These are phyloP conservation scores for Aspergillus quadrilineatus DNA, from an alignment of 2,329 filamentous ascomycete genomes.

Conservation along the genomic window DNA sequence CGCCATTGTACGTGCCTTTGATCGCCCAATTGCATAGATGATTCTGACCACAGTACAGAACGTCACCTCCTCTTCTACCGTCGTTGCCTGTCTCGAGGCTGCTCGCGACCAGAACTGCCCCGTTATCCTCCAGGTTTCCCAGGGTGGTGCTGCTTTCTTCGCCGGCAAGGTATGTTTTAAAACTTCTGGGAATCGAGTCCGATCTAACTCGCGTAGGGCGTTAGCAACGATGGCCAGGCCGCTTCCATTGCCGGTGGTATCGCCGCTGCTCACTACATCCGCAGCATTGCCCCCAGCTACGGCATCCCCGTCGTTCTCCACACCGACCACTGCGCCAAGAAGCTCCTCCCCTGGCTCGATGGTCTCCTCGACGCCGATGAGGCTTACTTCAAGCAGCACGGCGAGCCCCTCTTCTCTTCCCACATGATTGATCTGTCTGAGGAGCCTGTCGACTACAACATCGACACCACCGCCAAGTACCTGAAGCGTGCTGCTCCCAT, in stretches of 20 bases:
- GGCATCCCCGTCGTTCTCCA: constrained; percentile 89
- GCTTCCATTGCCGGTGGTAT: constrained; percentile 86
- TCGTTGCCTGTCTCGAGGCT: constrained; percentile 86
- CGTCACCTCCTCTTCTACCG: constrained; percentile 88
- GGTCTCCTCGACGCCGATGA: constrained; percentile 95
- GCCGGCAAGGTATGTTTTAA: constrained; percentile 69
- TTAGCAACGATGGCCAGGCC: constrained; percentile 77
- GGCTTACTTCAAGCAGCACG: constrained; percentile 88
- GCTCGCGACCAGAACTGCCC: constrained; percentile 88
- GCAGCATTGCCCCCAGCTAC: constrained; percentile 80
- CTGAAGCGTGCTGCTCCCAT: constrained; percentile 90
- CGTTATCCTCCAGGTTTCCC: constrained; percentile 88
- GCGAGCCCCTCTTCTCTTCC: constrained; percentile 88
- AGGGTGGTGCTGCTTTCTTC: constrained; percentile 92
- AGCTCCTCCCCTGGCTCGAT: constrained; percentile 96
- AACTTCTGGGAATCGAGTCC: neutral
- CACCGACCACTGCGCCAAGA: constrained; percentile 99
- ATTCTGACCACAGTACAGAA: constrained; percentile 53
- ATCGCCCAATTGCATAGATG: neutral
- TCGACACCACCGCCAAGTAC: constrained; percentile 88
- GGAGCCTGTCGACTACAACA: constrained; percentile 86
- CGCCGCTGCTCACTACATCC: constrained; percentile 91
- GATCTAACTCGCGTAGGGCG: constrained; percentile 53
- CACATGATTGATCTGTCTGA: constrained; percentile 99
- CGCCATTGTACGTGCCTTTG: constrained; percentile 55